Evolutionary conservation across 169 alveolate species (phyloP).

Genomic region (Plasmodium vivax): DNA sequence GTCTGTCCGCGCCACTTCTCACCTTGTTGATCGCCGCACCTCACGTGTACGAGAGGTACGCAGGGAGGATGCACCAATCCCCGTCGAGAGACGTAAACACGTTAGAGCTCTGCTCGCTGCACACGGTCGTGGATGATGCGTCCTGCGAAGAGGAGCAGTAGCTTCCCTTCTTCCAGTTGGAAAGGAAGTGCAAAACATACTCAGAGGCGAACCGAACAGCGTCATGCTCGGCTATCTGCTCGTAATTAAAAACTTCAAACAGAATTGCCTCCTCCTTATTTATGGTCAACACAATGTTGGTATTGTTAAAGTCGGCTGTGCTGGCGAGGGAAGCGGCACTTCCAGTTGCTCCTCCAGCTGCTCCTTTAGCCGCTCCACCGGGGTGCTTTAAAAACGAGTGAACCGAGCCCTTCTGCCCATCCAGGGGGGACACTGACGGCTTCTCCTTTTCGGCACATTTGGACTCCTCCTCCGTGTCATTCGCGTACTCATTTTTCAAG

Average conservation of each 20-base stretch:
- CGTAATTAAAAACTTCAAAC: slow-evolving; percentile 64
- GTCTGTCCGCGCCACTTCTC: background rate
- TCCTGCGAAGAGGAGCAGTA: background rate
- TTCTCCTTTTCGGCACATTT: background rate
- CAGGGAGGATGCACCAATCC: slow-evolving; percentile 58
- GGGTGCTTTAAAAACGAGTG: background rate
- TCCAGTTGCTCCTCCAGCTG: background rate
- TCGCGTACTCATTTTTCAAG: slow-evolving; percentile 2
- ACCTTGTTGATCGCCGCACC: background rate
- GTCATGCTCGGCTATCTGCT: slow-evolving; percentile 56
- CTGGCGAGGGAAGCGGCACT: background rate
- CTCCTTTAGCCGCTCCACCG: background rate
- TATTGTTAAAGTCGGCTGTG: slow-evolving; percentile 13
- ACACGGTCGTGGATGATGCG: background rate
- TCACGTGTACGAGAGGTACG: slow-evolving; percentile 24
- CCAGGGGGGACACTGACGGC: background rate
- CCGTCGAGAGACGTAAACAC: slow-evolving; percentile 8
- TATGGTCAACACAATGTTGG: slow-evolving; percentile 7
- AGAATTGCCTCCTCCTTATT: slow-evolving; percentile 53
- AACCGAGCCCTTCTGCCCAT: background rate
- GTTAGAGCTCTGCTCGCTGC: slow-evolving; percentile 13
- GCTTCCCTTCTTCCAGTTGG: slow-evolving; percentile 2
- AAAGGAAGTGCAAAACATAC: slow-evolving; percentile 31
- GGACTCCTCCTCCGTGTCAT: background rate
- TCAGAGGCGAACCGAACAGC: slow-evolving; percentile 57